Percentiles rank a stretch among this genome's conserved stretches.
Conservation (phyloP, 2,329 filamentous ascomycete genomes). For the Colletotrichum sp. region DNA sequence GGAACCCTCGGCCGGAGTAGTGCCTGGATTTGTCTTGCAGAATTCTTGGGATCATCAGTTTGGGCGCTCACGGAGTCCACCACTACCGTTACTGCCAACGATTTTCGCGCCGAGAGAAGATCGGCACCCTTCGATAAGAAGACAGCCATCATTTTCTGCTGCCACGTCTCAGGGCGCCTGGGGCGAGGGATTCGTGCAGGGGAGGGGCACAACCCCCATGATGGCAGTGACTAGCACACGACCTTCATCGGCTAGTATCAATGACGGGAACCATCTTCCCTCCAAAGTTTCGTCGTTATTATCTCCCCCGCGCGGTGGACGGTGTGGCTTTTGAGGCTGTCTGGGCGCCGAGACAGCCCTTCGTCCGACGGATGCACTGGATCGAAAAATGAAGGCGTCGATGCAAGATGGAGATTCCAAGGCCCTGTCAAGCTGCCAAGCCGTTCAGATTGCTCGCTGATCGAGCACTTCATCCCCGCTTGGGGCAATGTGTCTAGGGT, state of each 20-base stretch:
- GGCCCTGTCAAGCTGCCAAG: not conserved
- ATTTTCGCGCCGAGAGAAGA: not conserved
- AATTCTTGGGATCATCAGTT: not conserved
- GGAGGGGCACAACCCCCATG: not conserved
- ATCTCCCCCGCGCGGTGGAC: not conserved
- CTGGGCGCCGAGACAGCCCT: constrained; percentile 9
- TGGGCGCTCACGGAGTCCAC: not conserved
- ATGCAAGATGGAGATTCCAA: not conserved
- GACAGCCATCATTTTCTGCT: not conserved
- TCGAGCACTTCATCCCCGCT: not conserved
- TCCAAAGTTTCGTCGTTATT: not conserved
- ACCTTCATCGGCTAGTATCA: not conserved
- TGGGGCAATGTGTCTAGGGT: not conserved
- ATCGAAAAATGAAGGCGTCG: not conserved
- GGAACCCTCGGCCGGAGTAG: not conserved
- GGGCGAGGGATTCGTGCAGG: not conserved
- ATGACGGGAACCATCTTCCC: not conserved
- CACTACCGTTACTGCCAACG: not conserved
- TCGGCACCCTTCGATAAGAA: not conserved
- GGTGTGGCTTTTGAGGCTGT: not conserved
- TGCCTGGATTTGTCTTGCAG: not conserved
- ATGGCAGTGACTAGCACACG: not conserved
- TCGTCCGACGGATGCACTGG: not conserved
- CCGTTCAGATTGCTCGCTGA: not conserved
- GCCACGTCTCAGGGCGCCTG: not conserved